phyloP scores from a whole-genome alignment of 495 filamentous ascomycete genomes.

The Aspergillus coremiiformis region DNA sequence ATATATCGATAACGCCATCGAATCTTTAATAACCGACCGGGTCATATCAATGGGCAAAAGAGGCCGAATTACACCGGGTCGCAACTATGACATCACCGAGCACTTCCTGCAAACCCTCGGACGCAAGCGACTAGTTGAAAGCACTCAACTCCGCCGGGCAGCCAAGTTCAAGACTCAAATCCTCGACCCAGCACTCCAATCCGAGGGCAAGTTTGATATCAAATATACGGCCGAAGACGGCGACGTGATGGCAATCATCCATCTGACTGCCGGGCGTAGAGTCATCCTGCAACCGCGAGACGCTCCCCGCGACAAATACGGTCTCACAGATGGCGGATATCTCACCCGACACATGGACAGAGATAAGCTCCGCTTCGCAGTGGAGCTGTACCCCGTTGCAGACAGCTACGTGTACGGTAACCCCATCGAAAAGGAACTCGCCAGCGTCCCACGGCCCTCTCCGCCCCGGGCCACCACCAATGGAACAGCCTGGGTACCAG shows the following conservation, averaged over 20 bases:
- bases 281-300: conserved; percentile 50
- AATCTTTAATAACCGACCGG: conserved; percentile 50
- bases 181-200: conserved; percentile 49
- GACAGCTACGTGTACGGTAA: conserved; percentile 53
- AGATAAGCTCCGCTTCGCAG: conserved; percentile 50
- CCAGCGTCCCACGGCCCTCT: conserved; percentile 20
- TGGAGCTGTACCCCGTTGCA: conserved; percentile 52
- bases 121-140: conserved; percentile 38
- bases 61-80: conserved; percentile 44
- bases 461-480: conserved; percentile 12
- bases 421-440: conserved; percentile 31
- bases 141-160: conserved; percentile 44
- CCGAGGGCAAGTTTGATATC: conserved; percentile 21
- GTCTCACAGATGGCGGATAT: conserved; percentile 65
- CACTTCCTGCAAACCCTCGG: conserved; percentile 44
- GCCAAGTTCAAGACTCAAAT: conserved; percentile 47
- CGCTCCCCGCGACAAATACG: conserved; percentile 61
- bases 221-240: conserved; percentile 48
- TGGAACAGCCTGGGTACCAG: conserved; percentile 17
- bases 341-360: conserved; percentile 64
- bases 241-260: conserved; percentile 59
- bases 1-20: conserved; percentile 48
- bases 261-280: conserved; percentile 55
- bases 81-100: conserved; percentile 52
- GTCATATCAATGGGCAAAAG: conserved; percentile 52